A percentile compares a stretch with the other conserved stretches of the same genome.
phyloP scores from a whole-genome alignment of 225 moss, liverwort and hornwort genomes.

The Polytrichum formosum region DNA sequence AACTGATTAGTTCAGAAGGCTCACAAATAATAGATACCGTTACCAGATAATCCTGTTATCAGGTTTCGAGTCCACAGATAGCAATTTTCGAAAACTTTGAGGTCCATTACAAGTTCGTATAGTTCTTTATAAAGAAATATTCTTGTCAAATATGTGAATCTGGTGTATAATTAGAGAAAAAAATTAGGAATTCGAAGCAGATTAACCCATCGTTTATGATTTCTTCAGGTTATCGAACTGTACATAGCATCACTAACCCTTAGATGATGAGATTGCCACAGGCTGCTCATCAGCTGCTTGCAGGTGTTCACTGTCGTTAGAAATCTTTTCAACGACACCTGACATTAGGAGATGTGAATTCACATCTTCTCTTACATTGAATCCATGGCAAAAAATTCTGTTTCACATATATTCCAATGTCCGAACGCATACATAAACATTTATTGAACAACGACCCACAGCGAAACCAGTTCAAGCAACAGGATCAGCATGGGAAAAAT shows the following conservation, averaged over 20 bases:
- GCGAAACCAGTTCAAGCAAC: too few relatives aligned
- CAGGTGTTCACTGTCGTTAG: background rate
- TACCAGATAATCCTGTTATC: background rate
- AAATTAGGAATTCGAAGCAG: too few relatives aligned
- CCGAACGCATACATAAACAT: too few relatives aligned
- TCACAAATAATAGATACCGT: background rate
- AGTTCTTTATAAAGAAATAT: background rate
- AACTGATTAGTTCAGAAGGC: too few relatives aligned
- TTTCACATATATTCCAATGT: too few relatives aligned
- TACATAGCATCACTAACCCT: conserved; percentile 1
- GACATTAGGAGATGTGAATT: too few relatives aligned
- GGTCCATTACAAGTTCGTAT: background rate
- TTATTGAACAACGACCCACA: too few relatives aligned
- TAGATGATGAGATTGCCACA: background rate
- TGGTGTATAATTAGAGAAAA: background rate
- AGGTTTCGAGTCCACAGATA: background rate
- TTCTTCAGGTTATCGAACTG: background rate
- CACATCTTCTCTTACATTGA: too few relatives aligned
- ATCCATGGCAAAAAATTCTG: too few relatives aligned
- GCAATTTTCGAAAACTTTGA: background rate
- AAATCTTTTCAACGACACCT: background rate
- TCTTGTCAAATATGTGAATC: background rate
- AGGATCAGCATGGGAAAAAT: too few relatives aligned
- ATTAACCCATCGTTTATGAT: too few relatives aligned
- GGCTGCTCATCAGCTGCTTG: background rate